Evolutionary conservation across 805 yeast genomes (phyloP).

Genomic region (Nakazawaea ishiwadae): DNA sequence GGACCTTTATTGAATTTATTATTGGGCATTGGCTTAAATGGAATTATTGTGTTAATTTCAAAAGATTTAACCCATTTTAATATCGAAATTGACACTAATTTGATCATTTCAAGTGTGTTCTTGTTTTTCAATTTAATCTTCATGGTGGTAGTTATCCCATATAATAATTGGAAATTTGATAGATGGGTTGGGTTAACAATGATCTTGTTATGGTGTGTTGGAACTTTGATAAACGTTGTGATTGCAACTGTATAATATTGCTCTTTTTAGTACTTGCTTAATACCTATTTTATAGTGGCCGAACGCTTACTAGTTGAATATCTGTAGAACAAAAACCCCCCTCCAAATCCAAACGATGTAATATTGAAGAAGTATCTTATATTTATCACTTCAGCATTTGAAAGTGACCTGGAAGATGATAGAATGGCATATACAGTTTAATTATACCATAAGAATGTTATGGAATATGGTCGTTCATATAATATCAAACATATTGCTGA

Average conservation of each 20-base stretch:
- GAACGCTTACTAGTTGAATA: no score
- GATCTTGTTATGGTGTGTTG: conserved; percentile 36
- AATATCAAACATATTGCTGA: no score
- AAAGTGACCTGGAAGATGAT: no score
- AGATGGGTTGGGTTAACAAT: conserved; percentile 32
- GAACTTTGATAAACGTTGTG: conserved; percentile 28
- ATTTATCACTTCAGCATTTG: no score
- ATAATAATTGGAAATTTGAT: conserved; percentile 36
- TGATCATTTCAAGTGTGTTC: conserved; percentile 36
- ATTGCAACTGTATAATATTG: conserved; percentile 14
- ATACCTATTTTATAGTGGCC: no score
- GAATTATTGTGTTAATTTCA: conserved; percentile 39
- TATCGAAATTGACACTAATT: conserved; percentile 31
- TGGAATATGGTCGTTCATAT: no score
- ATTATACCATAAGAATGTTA: no score
- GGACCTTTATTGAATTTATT: conserved; percentile 79
- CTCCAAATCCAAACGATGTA: no score
- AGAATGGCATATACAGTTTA: no score
- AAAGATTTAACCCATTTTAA: conserved; percentile 15
- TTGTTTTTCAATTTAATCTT: conserved; percentile 34
- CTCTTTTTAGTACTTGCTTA: no score
- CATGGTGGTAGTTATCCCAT: conserved; percentile 33
- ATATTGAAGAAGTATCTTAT: no score
- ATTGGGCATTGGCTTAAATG: conserved; percentile 77
- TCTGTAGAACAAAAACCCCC: neutral